A percentile compares a stretch with the other conserved stretches of the same genome.
Evolutionary conservation across 1,284 basidiomycete genomes (phyloP).

Genomic region (Cryptococcus amylolentus): DNA sequence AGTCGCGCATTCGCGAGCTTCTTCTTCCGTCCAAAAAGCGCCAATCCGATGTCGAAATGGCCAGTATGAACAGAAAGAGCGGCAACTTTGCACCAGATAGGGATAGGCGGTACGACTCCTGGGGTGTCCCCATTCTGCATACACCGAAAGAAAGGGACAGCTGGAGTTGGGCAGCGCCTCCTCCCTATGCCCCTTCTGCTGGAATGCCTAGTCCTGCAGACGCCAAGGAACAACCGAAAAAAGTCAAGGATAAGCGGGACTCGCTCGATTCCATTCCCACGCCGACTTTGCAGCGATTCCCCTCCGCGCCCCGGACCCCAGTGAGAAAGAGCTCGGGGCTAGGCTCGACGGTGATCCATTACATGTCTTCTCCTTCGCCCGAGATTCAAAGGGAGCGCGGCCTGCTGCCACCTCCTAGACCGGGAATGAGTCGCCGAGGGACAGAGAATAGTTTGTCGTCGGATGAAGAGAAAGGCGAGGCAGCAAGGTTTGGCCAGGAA

Average conservation of each 20-base stretch:
- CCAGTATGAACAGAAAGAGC: constrained; percentile 3
- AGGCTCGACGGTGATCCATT: constrained; percentile 3
- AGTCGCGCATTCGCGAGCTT: constrained; percentile 11
- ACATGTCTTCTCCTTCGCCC: constrained; percentile 8
- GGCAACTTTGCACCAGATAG: constrained; percentile 4
- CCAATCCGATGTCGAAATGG: constrained; percentile 2
- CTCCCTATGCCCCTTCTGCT: constrained; percentile 20
- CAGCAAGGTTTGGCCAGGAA: not conserved
- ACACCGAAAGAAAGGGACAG: not conserved
- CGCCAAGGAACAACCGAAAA: not conserved
- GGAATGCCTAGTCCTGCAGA: not conserved
- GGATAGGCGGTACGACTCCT: not conserved
- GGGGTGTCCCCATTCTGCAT: not conserved
- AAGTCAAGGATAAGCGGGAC: constrained; percentile 2
- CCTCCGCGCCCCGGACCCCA: not conserved
- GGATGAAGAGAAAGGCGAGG: not conserved
- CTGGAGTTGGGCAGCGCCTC: constrained; percentile 22
- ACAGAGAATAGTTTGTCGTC: not conserved
- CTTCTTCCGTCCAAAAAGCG: constrained; percentile 15
- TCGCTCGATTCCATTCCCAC: constrained; percentile 15
- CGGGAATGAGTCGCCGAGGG: constrained; percentile 4
- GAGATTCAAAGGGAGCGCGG: not conserved
- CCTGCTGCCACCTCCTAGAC: constrained; percentile 17
- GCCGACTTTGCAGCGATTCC: constrained; percentile 2
- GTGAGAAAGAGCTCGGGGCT: not conserved